phyloP scores from a whole-genome alignment of 805 yeast species.

The Kurtzmaniella cleridarum region DNA sequence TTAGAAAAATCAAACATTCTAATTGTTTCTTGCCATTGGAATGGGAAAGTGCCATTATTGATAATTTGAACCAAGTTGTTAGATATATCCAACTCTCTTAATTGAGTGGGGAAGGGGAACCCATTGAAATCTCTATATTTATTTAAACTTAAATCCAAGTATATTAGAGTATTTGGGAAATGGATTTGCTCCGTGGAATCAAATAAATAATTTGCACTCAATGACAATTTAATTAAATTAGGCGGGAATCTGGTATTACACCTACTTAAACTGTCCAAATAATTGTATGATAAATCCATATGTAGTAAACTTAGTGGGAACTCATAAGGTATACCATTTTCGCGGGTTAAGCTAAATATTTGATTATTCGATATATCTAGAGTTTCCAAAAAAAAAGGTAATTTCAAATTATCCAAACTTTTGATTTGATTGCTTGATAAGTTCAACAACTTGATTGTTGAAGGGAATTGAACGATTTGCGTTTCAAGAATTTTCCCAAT shows the following conservation, averaged over 20 bases:
- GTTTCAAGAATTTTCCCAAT: background rate
- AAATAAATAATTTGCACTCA: background rate
- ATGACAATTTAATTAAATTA: background rate
- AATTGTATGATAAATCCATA: background rate
- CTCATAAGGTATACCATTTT: too few species aligned
- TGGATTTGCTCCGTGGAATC: background rate
- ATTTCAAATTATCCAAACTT: background rate
- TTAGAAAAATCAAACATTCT: background rate
- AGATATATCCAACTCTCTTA: slow-evolving; percentile 1
- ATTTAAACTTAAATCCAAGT: slow-evolving; percentile 1
- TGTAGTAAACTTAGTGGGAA: background rate
- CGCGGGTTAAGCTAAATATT: background rate
- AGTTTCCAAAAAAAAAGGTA: background rate
- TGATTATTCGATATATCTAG: background rate
- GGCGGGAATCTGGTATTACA: background rate
- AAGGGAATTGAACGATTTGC: background rate
- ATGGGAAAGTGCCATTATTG: background rate
- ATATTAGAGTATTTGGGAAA: background rate
- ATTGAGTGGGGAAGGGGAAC: background rate
- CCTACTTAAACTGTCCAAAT: background rate
- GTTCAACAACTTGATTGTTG: background rate
- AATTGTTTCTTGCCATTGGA: background rate
- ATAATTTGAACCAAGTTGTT: background rate
- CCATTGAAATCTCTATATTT: background rate
- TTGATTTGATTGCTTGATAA: background rate